Base-by-base conservation (phyloP, 2,329 filamentous ascomycete genomes). In the Mycosphaerella sp. region DNA sequence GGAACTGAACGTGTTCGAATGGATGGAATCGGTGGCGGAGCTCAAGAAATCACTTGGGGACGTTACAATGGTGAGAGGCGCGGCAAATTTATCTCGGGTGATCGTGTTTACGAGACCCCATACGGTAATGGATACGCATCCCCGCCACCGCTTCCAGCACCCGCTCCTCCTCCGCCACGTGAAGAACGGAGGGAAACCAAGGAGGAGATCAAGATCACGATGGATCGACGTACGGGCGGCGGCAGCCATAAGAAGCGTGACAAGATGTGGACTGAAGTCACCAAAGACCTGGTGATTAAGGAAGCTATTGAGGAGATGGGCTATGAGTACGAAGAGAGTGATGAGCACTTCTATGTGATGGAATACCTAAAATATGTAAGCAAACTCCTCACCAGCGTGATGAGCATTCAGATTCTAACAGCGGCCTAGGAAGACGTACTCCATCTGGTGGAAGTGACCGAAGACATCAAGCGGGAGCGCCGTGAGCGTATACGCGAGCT, bases 251-350 rank as follows among this genome's bases (percentile, higher is more conserved):
- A 43, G 35, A 62, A 62, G 52, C 58, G 56, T 8, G 72, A 71
- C 57, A 73, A 75, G 54, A 87, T 95, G 74, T 97, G 91, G 91
- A 98, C 93, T 0, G 93, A 97, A 71, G 89, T 98, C 61, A 95
- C 91, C 41, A 95, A 95, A 71, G 90, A 95, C 60, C 72, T 97
- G 32, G 88, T 97, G 13, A 77, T 85, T 52, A 82, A 85, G 46
- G 89, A 96, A 66, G 93, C 93, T 14, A 87, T 97, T 58, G 85
- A 95, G 60, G 77, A 85, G 62, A 73, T 84, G 65, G 88, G 88
- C 2, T 97, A 95, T 69, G 83, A 87, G 54, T 97, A 84, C 65
- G 89, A 96, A 67, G 90, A 97, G 75, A 93, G 88, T 0, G 85
- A 89, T 48, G 81, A 79, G 56, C 94, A 89, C 70, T 97, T 87